These are phyloP conservation scores for Lyophyllum shimeji DNA, from an alignment of 768 basidiomycete species.

Conservation along the genomic window DNA sequence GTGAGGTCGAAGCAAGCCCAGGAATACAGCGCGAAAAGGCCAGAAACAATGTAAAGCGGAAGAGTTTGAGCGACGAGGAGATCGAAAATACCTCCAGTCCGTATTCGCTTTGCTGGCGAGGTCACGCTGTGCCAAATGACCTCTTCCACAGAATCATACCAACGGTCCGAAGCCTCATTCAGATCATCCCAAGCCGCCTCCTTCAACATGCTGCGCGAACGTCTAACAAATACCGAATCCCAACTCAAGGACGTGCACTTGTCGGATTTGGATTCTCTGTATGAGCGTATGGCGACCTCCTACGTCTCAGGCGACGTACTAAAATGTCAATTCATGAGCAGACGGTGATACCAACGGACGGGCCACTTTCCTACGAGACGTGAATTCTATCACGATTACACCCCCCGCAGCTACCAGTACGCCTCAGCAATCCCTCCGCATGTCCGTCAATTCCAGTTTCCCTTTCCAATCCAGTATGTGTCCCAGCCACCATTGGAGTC, in stretches of 20 bases:
- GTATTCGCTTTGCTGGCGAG: slow-evolving; percentile 18
- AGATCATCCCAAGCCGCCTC: slow-evolving; percentile 44
- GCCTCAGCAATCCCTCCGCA: slow-evolving; percentile 53
- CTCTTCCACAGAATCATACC: slow-evolving; percentile 17
- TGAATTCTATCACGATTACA: slow-evolving; percentile 37
- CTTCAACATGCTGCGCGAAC: slow-evolving; percentile 47
- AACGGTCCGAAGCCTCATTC: slow-evolving; percentile 34
- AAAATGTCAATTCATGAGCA: slow-evolving; percentile 4
- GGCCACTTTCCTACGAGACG: slow-evolving; percentile 34
- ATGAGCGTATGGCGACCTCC: slow-evolving; percentile 31
- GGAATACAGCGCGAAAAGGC: slow-evolving; percentile 38
- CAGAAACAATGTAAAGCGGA: slow-evolving; percentile 49
- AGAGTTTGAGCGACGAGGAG: slow-evolving; percentile 71
- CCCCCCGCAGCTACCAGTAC: slow-evolving; percentile 56
- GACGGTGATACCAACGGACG: slow-evolving; percentile 38
- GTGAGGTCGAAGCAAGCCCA: slow-evolving; percentile 60
- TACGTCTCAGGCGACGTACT: background rate
- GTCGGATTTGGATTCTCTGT: slow-evolving; percentile 29
- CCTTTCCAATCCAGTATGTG: slow-evolving; percentile 56
- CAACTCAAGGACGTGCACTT: slow-evolving; percentile 36
- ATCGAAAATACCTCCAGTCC: slow-evolving; percentile 51
- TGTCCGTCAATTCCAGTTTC: slow-evolving; percentile 48
- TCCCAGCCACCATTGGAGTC: background rate
- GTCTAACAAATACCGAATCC: slow-evolving; percentile 37
- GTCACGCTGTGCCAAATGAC: slow-evolving; percentile 8